Percentiles rank a stretch among this genome's conserved stretches.
These are phyloP conservation scores for Penicillium robsamsonii DNA, from an alignment of 495 filamentous ascomycete genomes.

Conservation along the genomic window DNA sequence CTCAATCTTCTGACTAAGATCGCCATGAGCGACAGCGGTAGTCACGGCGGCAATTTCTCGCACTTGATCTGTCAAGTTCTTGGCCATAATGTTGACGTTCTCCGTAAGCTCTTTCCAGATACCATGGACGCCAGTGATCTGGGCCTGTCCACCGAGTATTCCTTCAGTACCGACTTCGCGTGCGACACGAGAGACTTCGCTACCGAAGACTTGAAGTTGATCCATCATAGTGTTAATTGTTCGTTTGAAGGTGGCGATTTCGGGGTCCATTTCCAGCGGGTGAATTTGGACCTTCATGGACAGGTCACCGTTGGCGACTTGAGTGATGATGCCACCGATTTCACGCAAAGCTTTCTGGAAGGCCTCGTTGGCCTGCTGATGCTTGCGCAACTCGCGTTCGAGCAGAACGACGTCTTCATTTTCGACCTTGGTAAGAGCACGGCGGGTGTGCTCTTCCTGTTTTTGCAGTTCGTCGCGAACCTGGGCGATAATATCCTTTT, in stretches of 20 bases:
- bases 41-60: slow-evolving; percentile 97
- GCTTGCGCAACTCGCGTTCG: slow-evolving; percentile 90
- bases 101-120: slow-evolving; percentile 98
- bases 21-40: slow-evolving; percentile 93
- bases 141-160: slow-evolving; percentile 92
- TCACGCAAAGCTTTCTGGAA: slow-evolving; percentile 97
- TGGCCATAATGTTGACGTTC: slow-evolving; percentile 98
- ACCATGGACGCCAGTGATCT: slow-evolving; percentile 90
- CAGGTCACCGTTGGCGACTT: slow-evolving; percentile 91
- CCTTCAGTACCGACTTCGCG: slow-evolving; percentile 98
- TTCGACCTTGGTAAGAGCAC: slow-evolving; percentile 56
- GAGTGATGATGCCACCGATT: slow-evolving; percentile 95
- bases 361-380: slow-evolving; percentile 96
- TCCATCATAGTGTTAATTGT: slow-evolving; percentile 99
- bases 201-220: slow-evolving; percentile 94
- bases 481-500: slow-evolving; percentile 66
- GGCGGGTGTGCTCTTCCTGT: slow-evolving; percentile 60
- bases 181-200: slow-evolving; percentile 93
- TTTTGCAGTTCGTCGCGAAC: slow-evolving; percentile 64
- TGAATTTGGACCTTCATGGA: slow-evolving; percentile 98
- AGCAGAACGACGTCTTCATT: slow-evolving; percentile 65
- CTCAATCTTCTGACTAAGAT: slow-evolving; percentile 94
- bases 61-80: slow-evolving; percentile 79
- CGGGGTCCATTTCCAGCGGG: slow-evolving; percentile 95
- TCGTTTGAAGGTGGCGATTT: slow-evolving; percentile 98